These are phyloP conservation scores for Plasmodium sp. DNA, from an alignment of 169 alveolate genomes.

Conservation along the genomic window DNA sequence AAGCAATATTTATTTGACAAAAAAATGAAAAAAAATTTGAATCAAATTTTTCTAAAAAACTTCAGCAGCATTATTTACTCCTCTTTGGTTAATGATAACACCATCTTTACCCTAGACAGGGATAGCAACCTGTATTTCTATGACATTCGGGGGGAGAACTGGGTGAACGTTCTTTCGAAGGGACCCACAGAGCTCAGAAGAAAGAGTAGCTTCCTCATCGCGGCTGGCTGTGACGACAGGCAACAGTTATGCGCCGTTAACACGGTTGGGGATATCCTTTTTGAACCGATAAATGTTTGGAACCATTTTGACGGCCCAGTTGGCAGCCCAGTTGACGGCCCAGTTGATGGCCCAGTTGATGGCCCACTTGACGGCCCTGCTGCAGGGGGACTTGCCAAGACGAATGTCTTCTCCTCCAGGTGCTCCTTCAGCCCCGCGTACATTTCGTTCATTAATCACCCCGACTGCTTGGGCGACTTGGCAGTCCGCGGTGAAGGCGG, in stretches of 20 bases:
- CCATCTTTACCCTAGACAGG: conserved; percentile 15
- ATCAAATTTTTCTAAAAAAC: background rate
- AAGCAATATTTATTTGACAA: conserved; percentile 30
- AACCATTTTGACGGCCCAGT: background rate
- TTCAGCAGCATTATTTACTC: background rate
- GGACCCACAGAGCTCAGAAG: background rate
- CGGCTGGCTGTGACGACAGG: conserved; percentile 16
- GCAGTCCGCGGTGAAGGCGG: background rate
- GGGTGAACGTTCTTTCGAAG: conserved; percentile 1
- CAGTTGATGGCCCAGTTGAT: background rate
- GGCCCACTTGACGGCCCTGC: background rate
- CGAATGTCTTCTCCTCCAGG: background rate
- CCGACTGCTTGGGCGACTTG: background rate
- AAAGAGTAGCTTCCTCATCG: background rate
- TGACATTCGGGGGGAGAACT: conserved; percentile 48
- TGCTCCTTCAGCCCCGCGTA: conserved; percentile 9
- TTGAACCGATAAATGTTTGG: conserved; percentile 8
- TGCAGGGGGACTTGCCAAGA: background rate
- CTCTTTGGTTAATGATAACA: conserved; percentile 28
- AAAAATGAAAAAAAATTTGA: conserved; percentile 34
- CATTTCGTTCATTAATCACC: conserved; percentile 16
- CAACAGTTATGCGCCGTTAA: conserved; percentile 39
- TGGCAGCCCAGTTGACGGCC: background rate
- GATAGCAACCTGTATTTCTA: conserved; percentile 27
- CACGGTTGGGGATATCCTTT: conserved; percentile 7